Conservation (phyloP, 1,139 yeast species). For the Nakaseomyces delphensis region DNA sequence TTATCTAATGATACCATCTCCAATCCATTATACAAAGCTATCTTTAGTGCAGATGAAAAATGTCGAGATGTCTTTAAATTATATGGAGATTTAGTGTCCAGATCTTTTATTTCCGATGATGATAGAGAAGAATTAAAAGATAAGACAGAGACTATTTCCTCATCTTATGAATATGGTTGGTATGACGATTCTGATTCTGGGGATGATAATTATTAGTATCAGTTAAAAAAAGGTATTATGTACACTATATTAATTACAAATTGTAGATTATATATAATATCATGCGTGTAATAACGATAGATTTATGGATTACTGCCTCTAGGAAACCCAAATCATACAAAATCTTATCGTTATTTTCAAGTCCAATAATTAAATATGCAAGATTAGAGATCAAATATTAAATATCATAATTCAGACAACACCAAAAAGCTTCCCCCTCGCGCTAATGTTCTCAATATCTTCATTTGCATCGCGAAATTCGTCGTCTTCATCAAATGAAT, state of each 20-base stretch:
- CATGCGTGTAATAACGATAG: background rate
- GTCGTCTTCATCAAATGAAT: constrained; percentile 14
- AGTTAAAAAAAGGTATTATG: background rate
- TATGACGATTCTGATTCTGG: constrained; percentile 38
- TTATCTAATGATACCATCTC: constrained; percentile 8
- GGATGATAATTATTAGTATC: constrained; percentile 19
- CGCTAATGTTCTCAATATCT: constrained; percentile 17
- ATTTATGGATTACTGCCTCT: background rate
- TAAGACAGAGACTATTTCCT: constrained; percentile 41
- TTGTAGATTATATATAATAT: background rate
- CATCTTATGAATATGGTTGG: constrained; percentile 53
- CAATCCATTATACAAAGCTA: constrained; percentile 11
- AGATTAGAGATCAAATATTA: background rate
- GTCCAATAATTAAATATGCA: constrained; percentile 4
- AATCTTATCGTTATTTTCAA: background rate
- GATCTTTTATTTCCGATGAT: constrained; percentile 41
- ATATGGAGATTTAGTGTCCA: constrained; percentile 41
- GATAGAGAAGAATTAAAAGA: constrained; percentile 62
- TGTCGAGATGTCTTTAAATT: constrained; percentile 40
- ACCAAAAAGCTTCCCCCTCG: constrained; percentile 22
- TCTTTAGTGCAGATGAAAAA: constrained; percentile 13
- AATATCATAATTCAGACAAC: background rate
- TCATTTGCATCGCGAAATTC: constrained; percentile 28
- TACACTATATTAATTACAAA: background rate
- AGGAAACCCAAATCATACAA: too few species aligned